Percentiles rank a stretch among this genome's conserved stretches.
Evolutionary conservation across 2,329 filamentous ascomycete species (phyloP).

Genomic region (Aspergillus candidus): DNA sequence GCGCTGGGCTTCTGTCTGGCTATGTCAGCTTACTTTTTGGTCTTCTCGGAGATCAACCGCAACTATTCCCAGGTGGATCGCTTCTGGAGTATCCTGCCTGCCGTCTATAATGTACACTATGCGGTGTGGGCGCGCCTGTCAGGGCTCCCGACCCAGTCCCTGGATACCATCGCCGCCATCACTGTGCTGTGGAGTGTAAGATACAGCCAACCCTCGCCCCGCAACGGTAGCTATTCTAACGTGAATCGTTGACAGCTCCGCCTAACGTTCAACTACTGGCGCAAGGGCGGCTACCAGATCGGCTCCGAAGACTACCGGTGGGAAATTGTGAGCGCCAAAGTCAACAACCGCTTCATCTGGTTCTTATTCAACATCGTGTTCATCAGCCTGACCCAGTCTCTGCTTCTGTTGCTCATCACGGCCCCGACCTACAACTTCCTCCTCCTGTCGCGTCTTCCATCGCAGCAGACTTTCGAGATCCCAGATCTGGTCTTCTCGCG

Average conservation of each 20-base stretch:
- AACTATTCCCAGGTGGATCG: conserved; percentile 98
- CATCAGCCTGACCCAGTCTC: conserved; percentile 75
- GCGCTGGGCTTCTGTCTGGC: conserved; percentile 66
- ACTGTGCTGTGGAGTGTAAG: conserved; percentile 74
- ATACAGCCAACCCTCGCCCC: not conserved
- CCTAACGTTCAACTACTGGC: conserved; percentile 94
- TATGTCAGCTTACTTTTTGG: conserved; percentile 64
- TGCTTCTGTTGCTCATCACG: conserved; percentile 73
- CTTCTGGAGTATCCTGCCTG: conserved; percentile 82
- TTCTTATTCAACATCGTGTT: conserved; percentile 85
- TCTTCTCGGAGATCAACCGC: conserved; percentile 75
- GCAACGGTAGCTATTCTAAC: conserved; percentile 12
- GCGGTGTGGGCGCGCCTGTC: conserved; percentile 72
- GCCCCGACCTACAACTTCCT: conserved; percentile 80
- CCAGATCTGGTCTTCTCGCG: conserved; percentile 56
- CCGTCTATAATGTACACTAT: conserved; percentile 80
- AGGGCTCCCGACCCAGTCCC: conserved; percentile 60
- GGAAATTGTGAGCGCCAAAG: conserved; percentile 63
- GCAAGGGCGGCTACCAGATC: conserved; percentile 81
- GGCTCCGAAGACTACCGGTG: conserved; percentile 96
- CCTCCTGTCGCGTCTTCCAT: conserved; percentile 60
- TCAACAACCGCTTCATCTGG: conserved; percentile 68
- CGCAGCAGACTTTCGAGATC: conserved; percentile 47
- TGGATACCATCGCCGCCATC: conserved; percentile 67
- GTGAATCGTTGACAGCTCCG: conserved; percentile 49